phyloP scores from a whole-genome alignment of 768 basidiomycete genomes.

The Cystofilobasidium bisporidii region DNA sequence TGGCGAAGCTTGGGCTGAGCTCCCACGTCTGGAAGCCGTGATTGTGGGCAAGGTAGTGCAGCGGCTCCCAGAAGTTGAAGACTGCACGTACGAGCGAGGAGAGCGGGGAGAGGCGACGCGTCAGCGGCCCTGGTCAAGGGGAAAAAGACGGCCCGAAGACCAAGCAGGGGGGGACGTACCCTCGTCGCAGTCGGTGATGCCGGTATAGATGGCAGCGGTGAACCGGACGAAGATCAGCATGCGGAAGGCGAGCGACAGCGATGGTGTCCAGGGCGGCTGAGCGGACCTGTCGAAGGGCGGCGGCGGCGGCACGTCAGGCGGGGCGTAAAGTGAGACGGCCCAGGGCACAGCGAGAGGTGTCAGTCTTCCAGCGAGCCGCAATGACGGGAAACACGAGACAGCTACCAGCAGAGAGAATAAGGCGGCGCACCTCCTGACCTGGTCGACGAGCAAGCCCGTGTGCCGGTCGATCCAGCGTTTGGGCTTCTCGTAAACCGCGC shows the following conservation, averaged over 20 bases:
- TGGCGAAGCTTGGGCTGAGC: conserved; percentile 76
- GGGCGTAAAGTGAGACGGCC: background rate
- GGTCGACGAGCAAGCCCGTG: conserved; percentile 23
- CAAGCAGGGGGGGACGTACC: too few species aligned
- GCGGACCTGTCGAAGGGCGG: conserved; percentile 24
- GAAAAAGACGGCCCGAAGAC: too few species aligned
- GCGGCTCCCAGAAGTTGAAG: conserved; percentile 97
- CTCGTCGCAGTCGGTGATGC: conserved; percentile 94
- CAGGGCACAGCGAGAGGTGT: too few species aligned
- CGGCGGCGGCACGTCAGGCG: too few species aligned
- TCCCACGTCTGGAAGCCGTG: conserved; percentile 98
- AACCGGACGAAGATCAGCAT: conserved; percentile 72
- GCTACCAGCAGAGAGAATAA: too few species aligned
- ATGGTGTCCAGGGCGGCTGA: conserved; percentile 66
- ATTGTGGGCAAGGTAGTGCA: conserved; percentile 79
- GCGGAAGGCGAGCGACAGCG: conserved; percentile 72
- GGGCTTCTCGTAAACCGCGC: conserved; percentile 10
- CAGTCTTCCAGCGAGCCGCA: too few species aligned
- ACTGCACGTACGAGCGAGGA: conserved; percentile 47
- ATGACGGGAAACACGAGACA: too few species aligned
- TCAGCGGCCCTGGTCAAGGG: background rate
- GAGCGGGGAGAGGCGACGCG: conserved; percentile 16
- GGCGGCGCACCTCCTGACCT: conserved; percentile 22
- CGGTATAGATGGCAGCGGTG: conserved; percentile 83
- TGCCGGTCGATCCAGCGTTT: conserved; percentile 28